Conservation (phyloP, 441 rosid species). For the Brassica balearica region DNA sequence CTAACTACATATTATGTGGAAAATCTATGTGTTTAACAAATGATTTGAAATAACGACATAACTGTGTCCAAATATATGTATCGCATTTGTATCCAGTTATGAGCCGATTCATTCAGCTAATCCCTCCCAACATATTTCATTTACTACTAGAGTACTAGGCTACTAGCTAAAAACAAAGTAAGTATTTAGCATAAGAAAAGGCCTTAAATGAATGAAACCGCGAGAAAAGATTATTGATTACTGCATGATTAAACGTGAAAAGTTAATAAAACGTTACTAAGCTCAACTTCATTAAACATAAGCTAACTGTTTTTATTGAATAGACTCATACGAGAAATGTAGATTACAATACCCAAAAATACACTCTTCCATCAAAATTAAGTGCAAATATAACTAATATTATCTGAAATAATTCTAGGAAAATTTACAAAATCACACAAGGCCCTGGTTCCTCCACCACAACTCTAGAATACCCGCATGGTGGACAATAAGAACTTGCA, state of each 20-base stretch:
- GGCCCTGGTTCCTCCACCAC: constrained; percentile 32
- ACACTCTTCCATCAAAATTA: constrained; percentile 25
- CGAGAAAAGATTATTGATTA: background rate
- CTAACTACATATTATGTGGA: background rate
- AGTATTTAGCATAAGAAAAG: background rate
- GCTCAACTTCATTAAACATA: background rate
- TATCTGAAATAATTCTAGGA: background rate
- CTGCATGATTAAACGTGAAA: background rate
- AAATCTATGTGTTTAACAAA: background rate
- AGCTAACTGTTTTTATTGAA: background rate
- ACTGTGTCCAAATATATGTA: background rate
- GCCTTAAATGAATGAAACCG: background rate
- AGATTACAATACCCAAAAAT: background rate
- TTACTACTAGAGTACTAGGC: background rate
- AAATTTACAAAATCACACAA: constrained; percentile 40
- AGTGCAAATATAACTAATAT: constrained; percentile 1
- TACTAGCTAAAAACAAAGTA: background rate
- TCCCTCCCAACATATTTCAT: background rate
- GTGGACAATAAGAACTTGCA: constrained; percentile 16
- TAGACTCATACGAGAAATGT: background rate
- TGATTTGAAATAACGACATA: background rate
- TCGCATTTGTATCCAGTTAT: background rate
- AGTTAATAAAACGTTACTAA: background rate
- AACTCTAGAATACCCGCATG: background rate
- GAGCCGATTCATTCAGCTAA: background rate